A percentile compares a stretch with the other conserved stretches of the same genome.
Conservation (phyloP, 305 asterid species). For the Ajuga reptans region DNA sequence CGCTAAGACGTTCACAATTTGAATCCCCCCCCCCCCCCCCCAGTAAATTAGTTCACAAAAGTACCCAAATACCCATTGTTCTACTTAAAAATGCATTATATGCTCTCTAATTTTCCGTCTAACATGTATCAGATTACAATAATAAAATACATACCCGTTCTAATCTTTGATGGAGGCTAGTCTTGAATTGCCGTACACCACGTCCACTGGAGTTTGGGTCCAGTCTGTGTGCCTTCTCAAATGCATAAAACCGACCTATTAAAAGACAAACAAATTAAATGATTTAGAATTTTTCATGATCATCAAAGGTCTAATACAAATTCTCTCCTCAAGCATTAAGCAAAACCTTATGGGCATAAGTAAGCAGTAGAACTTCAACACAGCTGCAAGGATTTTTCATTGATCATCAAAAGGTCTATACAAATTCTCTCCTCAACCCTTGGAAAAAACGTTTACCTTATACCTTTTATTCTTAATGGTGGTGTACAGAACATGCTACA, state of each 20-base stretch:
- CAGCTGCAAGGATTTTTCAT: neutral
- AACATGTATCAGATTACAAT: neutral
- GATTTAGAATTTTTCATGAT: neutral
- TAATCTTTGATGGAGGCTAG: conserved; percentile 66
- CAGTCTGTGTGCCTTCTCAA: conserved; percentile 72
- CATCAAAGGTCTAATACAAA: neutral
- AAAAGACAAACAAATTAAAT: neutral
- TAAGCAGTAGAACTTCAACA: neutral
- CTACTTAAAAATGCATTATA: neutral
- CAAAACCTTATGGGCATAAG: neutral
- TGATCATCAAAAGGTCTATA: too few species aligned
- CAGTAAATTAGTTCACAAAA: neutral
- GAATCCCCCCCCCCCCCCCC: neutral
- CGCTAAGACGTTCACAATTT: neutral
- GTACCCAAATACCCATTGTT: neutral
- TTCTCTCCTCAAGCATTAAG: neutral
- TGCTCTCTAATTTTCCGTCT: neutral
- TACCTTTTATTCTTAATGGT: neutral
- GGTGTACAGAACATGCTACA: neutral
- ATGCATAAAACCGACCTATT: conserved; percentile 77
- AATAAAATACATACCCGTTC: conserved; percentile 45
- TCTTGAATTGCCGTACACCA: conserved; percentile 81
- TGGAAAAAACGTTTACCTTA: neutral
- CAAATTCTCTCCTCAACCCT: too few species aligned
- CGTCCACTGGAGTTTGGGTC: conserved; percentile 70